phyloP scores from a whole-genome alignment of 106 monocot species.

The Iris macrosiphon region DNA sequence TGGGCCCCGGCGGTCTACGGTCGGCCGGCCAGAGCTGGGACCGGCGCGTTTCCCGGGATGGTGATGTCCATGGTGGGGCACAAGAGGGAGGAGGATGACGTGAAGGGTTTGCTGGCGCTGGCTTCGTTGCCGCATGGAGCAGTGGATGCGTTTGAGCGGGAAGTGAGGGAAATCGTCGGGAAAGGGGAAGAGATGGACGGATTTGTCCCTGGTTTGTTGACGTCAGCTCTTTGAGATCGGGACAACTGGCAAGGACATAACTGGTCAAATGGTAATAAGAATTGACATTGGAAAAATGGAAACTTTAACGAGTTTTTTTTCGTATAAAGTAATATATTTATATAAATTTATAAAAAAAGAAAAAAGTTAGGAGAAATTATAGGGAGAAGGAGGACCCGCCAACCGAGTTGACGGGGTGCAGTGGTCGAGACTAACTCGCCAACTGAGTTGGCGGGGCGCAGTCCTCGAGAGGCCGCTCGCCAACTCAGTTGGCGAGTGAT shows the following conservation, averaged over 20 bases:
- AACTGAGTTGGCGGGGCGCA: too few relatives aligned
- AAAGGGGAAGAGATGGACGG: too few relatives aligned
- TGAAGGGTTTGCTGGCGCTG: conserved; percentile 6
- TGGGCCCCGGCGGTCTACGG: conserved; percentile 9
- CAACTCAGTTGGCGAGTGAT: too few relatives aligned
- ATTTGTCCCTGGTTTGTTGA: neutral
- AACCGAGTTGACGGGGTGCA: too few relatives aligned
- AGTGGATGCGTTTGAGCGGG: neutral
- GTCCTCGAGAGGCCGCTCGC: too few relatives aligned
- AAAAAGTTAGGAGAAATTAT: too few relatives aligned
- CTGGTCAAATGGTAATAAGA: neutral
- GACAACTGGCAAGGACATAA: neutral
- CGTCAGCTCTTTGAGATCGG: neutral
- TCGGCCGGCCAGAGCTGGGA: conserved; percentile 4
- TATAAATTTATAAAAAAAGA: too few relatives aligned
- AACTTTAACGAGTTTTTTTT: too few relatives aligned
- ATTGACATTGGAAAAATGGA: too few relatives aligned
- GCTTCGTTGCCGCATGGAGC: conserved; percentile 7
- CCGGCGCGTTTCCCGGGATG: conserved; percentile 4
- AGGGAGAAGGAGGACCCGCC: too few relatives aligned
- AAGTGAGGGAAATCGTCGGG: conserved; percentile 8
- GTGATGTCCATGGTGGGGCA: conserved; percentile 14
- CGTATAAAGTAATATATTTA: too few relatives aligned
- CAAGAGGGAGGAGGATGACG: conserved; percentile 8
- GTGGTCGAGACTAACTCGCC: too few relatives aligned